phyloP scores from a whole-genome alignment of 192 early-diverging fungal species.

The Kickxella alabastrina region DNA sequence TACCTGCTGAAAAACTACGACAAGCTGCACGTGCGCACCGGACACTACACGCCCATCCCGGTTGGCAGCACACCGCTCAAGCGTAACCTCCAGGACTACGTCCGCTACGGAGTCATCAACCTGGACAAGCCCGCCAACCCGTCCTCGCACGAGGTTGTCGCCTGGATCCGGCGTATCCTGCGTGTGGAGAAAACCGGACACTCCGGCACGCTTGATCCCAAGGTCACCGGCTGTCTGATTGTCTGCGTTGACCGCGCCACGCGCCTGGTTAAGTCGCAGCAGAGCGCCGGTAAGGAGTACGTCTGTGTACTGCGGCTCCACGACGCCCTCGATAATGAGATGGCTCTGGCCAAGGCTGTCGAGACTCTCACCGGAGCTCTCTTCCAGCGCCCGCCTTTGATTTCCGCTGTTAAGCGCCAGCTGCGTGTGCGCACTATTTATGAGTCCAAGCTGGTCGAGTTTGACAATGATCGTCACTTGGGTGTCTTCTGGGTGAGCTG shows the following conservation, averaged over 20 bases:
- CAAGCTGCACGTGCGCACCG: conserved; percentile 94
- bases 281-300: conserved; percentile 99
- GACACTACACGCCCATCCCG: conserved; percentile 98
- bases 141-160: conserved; percentile 99
- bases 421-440: conserved; percentile 98
- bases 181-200: conserved; percentile 98
- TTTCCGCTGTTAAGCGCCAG: conserved; percentile 99
- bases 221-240: conserved; percentile 98
- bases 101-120: conserved; percentile 98
- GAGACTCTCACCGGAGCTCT: conserved; percentile 97
- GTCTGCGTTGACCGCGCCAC: conserved; percentile 99
- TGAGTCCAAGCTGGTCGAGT: conserved; percentile 93
- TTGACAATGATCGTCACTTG: conserved; percentile 94
- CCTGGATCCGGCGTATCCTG: conserved; percentile 97
- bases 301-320: conserved; percentile 94
- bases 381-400: conserved; percentile 98
- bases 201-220: conserved; percentile 97
- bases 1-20: conserved; percentile 97
- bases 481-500: conserved; percentile 97
- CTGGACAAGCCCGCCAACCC: conserved; percentile 99
- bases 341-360: conserved; percentile 77
- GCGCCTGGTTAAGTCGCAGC: conserved; percentile 98
- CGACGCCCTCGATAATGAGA: conserved; percentile 86
- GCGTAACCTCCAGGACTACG: conserved; percentile 84
- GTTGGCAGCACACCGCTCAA: conserved; percentile 91